phyloP scores from a whole-genome alignment of 2,329 filamentous ascomycete species.

The Cercospora beticola region DNA sequence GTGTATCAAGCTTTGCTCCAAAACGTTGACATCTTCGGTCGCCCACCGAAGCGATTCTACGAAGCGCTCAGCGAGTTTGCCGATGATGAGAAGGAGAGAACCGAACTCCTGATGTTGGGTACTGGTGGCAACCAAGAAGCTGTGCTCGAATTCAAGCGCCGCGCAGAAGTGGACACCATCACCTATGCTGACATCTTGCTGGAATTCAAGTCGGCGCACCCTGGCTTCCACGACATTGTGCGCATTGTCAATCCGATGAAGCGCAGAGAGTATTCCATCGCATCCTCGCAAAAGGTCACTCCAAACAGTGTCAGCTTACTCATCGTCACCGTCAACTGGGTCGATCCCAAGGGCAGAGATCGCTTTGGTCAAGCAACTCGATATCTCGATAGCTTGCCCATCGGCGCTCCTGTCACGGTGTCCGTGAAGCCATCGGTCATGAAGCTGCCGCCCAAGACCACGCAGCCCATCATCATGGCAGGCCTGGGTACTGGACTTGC shows the following conservation, averaged over 20 bases:
- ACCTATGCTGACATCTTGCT: slow-evolving; percentile 88
- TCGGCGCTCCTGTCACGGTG: slow-evolving; percentile 79
- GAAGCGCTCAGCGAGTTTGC: slow-evolving; percentile 86
- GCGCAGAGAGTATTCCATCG: slow-evolving; percentile 98
- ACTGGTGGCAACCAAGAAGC: slow-evolving; percentile 65
- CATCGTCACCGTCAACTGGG: slow-evolving; percentile 97
- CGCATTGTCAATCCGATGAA: slow-evolving; percentile 89
- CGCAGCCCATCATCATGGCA: slow-evolving; percentile 96
- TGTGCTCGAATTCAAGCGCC: slow-evolving; percentile 85
- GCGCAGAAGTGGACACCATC: slow-evolving; percentile 83
- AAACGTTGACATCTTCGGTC: slow-evolving; percentile 94
- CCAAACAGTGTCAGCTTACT: slow-evolving; percentile 88
- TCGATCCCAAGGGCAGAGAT: slow-evolving; percentile 80
- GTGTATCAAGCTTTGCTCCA: slow-evolving; percentile 88
- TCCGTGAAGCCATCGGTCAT: slow-evolving; percentile 98
- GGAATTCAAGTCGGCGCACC: slow-evolving; percentile 87
- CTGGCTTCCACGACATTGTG: slow-evolving; percentile 81
- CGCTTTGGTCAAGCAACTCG: slow-evolving; percentile 91
- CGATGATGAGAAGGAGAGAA: slow-evolving; percentile 76
- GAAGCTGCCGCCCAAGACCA: slow-evolving; percentile 88
- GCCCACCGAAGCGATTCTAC: slow-evolving; percentile 97
- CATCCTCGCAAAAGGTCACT: slow-evolving; percentile 91
- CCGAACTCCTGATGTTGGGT: slow-evolving; percentile 72
- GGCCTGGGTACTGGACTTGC: slow-evolving; percentile 96
- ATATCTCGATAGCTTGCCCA: slow-evolving; percentile 74